Evolutionary conservation across 73 alveolate species (phyloP), one percentile per base, ranked within the genome.

Genomic region (Paramecium caudatum): DNA sequence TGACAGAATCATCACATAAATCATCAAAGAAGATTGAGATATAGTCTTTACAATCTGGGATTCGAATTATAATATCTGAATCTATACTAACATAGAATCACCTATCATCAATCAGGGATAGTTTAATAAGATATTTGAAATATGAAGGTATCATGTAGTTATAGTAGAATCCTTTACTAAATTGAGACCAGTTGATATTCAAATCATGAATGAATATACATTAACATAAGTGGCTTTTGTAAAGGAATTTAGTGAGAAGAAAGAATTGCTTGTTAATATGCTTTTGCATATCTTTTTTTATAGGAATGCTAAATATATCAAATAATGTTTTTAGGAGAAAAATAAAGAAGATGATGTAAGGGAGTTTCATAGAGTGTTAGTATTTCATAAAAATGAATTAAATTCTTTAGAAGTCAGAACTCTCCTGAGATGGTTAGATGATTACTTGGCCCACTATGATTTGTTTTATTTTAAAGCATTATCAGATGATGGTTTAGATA

Each of bases 321-420:
- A 65, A 36, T 13, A 65, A 65, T 30, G 47, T 34, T 65, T 33
- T 65, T 12, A 30, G 17, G 83, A 65, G 39, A 65, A 65, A 43
- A 65, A 65, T 36, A 13, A 33, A 65, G 49, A 16, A 30, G 83
- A 65, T 65, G 83, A 65, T 34, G 17, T 65, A 2, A 65, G 39
- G 15, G 83, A 65, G 34, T 65, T 65, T 43, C 17, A 65, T 25
- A 65, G 49, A 33, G 7, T 65, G 17, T 65, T 65, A 65, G 17
- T 33, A 25, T 33, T 65, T 16, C 83, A 65, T 4, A 65, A 65
- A 33, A 36, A 3, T 65, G 83, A 33, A 65, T 65, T 65, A 65
- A 65, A 65, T 65, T 65, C 83, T n/a, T 65, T 65, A 65, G 83
- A 65, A 36, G 47, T 65, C 17, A 65, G 83, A 65, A 65, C 47